Evolutionary conservation across 345 rosid genomes (phyloP), one percentile per base, ranked within the genome.

Genomic region (Populus nigra): DNA sequence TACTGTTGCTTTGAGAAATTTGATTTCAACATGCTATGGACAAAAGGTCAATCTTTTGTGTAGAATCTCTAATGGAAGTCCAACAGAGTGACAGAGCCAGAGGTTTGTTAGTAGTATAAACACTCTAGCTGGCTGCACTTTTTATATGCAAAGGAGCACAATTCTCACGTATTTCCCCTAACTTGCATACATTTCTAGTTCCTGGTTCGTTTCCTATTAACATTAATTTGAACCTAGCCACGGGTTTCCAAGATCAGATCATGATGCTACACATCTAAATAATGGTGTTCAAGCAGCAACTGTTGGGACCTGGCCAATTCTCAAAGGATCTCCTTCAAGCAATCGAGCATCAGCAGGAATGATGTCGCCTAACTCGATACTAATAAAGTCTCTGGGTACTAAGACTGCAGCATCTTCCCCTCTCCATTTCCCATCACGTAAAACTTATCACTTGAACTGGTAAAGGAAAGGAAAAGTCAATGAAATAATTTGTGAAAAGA

Each of bases 241-340:
- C 0, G 29, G 25, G 16, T n/a, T 7, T 68, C 57, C 41, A 4
- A 1, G 11, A 41, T 33, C 27, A 12, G 4, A 69, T 45, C 31
- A 50, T 18, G 9, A 18, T 50, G 57, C 57, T 17, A 50, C 57
- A 6, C 6, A 1, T 50, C 18, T 22, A 50, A 50, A 50, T 0
- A 50, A 50, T 4, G 57, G 2, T 18, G 57, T 18, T 17, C 57
- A 50, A 50, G 57, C 3, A 6, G 20, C 55, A 17, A 50, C 2
- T 50, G 18, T 8, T 35, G 23, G 39, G 41, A 89, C 89, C 89
- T 86, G 92, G 80, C 87, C 90, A 77, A 89, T 89, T 77, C 87
- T 89, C 69, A 89, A 68, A 80, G 90, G 90, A 89, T 89, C 92
- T 65, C 90, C 92, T 85, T 89, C 87, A 23, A 89, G 87, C 69